Evolutionary conservation across 192 early-diverging fungal genomes (phyloP), one percentile per base, ranked within the genome.

Genomic region (Umbelopsis isabellina): DNA sequence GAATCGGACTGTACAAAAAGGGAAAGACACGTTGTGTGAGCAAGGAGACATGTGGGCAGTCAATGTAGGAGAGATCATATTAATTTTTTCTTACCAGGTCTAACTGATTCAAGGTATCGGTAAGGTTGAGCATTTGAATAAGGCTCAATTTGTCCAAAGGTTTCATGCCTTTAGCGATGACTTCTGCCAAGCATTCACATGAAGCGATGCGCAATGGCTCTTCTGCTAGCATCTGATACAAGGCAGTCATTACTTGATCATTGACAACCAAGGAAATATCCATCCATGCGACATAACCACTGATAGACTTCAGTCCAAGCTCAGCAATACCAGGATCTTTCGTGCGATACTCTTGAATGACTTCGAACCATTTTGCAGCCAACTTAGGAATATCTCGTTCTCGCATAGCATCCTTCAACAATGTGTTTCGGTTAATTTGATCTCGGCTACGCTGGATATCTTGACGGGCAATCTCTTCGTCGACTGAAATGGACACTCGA

Each of bases 241-340:
- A 78, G 3, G 89, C 73, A 7, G 83, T 75, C 69, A 97, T 90
- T 49, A 95, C 93, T 53, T 82, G 78, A 75, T 93, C 85, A 77
- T 93, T 94, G 53, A 94, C 91, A 64, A 98, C 86, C 25, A 97
- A 85, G 22, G 89, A 91, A 49, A 97, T 95, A 72, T 97, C 95
- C 66, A 97, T 93, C 97, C 97, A 98, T 18, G 91, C 89, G n/a
- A 96, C 91, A 86, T 97, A 98, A 37, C 86, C 83, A 46, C 92
- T 94, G 70, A 96, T 88, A 51, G 93, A 84, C 27, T 84, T 87
- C 52, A 98, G 80, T 11, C 86, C 82, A 51, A 80, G 70, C 67
- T 84, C 79, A 30, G 91, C 91, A 66, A 95, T 87, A 22, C 86
- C 86, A 1, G 85, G 79, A 51, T 85, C 83, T 13, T 83, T 82